Base-by-base conservation (phyloP, 1,139 yeast species). In the Geotrichum australiense region DNA sequence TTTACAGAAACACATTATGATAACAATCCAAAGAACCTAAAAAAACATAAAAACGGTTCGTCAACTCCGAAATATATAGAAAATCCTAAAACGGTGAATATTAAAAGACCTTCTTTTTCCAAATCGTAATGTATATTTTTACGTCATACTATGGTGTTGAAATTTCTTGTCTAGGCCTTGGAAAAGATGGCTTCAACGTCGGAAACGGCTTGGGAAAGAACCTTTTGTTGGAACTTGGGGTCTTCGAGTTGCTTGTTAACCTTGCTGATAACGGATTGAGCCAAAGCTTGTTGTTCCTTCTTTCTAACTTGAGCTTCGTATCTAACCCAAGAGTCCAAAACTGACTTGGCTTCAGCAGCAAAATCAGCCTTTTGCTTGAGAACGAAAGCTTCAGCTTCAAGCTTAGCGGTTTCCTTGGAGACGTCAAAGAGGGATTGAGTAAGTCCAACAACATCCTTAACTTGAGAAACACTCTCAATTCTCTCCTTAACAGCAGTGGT, bases 261-360 rank as follows among this genome's bases (percentile, higher is more conserved):
- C 74, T 86, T 87, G 47, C 85, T 73, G 63, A 87, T 82, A 54
- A 91, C 95, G 47, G 91, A 65, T 64, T 82, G 73, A 43, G 94
- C 80, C 61, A 91, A 78, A 68, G 87, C 96, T 67, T 80, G 78
- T 74, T 91, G 98, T 74, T 91, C 96, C 62, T 81, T 71, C 75
- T 86, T 95, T 73, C 97, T 91, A 58, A 89, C 94, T 64, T 86
- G 89, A 56, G 86, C 83, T 74, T 91, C 98, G 69, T 84, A 86
- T 79, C 97, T 86, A 58, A 89, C 97, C 98, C 98, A 91, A 27
- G 97, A 86, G 70, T 91, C 98, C 64, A 91, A 79, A 49, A 91
- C 94, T 47, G 94, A 71, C 74, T 83, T 87, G 61, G 97, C 97
- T 73, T 87, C 96, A 50, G 71, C 59, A 49, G 94, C 91, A 57